These are phyloP conservation scores for Senecio squalidus DNA, from an alignment of 140 eudicot genomes.

Conservation along the genomic window DNA sequence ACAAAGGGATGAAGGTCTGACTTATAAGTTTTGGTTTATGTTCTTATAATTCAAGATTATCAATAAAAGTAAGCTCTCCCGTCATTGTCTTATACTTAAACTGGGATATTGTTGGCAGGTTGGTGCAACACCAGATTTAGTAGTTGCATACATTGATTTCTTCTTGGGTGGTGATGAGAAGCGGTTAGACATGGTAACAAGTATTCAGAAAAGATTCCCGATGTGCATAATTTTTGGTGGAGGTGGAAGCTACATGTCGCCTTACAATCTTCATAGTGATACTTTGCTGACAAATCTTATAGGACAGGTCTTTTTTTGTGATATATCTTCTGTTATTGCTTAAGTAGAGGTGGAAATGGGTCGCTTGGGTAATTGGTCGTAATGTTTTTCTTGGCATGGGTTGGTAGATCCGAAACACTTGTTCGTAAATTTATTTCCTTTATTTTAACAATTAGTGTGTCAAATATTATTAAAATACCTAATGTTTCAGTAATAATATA, in stretches of 20 bases:
- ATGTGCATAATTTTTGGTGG: constrained; percentile 94
- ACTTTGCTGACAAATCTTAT: constrained; percentile 65
- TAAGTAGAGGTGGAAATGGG: neutral
- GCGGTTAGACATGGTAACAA: constrained; percentile 77
- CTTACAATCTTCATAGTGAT: constrained; percentile 79
- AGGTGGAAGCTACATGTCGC: constrained; percentile 92
- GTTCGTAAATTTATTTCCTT: neutral
- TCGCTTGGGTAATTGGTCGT: neutral
- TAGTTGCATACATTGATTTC: constrained; percentile 82
- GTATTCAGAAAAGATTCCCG: constrained; percentile 91
- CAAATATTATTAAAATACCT: neutral
- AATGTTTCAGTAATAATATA: neutral
- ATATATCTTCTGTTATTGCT: neutral
- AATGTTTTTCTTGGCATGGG: neutral
- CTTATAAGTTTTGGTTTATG: neutral
- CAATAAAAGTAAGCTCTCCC: neutral
- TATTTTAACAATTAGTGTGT: neutral
- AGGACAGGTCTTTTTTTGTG: constrained; percentile 59
- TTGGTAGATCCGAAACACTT: neutral
- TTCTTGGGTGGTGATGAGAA: constrained; percentile 97
- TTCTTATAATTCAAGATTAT: neutral
- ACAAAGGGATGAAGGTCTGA: constrained; percentile 94
- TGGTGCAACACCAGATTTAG: constrained; percentile 84
- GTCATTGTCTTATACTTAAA: neutral
- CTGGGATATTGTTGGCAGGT: constrained; percentile 43